Base-by-base conservation (phyloP, 2,329 filamentous ascomycete species). In the Mycosphaerella arachidis region DNA sequence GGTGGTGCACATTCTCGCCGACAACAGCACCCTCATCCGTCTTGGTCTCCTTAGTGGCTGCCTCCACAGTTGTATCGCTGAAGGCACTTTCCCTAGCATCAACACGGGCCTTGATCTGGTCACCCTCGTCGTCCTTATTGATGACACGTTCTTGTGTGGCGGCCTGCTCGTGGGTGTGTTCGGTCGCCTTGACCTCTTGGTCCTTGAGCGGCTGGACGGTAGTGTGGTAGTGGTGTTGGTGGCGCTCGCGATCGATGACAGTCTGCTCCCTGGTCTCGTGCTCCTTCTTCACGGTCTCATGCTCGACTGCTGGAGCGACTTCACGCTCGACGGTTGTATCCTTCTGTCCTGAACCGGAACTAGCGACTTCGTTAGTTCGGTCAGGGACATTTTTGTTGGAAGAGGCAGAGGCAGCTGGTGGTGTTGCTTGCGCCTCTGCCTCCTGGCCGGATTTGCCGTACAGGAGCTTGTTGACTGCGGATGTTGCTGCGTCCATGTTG, bases 271-370 rank as follows among this genome's bases (percentile, higher is more conserved):
- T 53, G 3, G 61, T 63, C 52, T 62, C 59, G 30, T 45, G 27
- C 27, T 48, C 37, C 18, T 59, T 57, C 30, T 55, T 60, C 20
- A 66, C 52, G 9, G 63, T 66, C 62, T 64, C 64, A 48, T 82
- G 83, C 60, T 78, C 82, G 48, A 89, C 73, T 16, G 64, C 59
- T 0, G 83, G 81, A 45, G 83, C 81, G 46, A 88, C 81, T 8
- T 80, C 81, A 74, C 90, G 85, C 62, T 90, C 83, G 4, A 91
- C 85, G 13, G 83, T 86, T n/a, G 87, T 90, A 68, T 87, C 84
- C 67, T 89, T 82, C 64, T 89, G 83, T 59, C 86, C 86, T 58
- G 84, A 78, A 67, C 82, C 81, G 71, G 45, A 48, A 33, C 50
- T 52, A 35, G 10, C 27, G 24, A 35, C n/a, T n/a, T 52, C 50